Evolutionary conservation across 805 yeast species (phyloP), one percentile per base, ranked within the genome.

Genomic region (Nakazawaea laoshanensis): DNA sequence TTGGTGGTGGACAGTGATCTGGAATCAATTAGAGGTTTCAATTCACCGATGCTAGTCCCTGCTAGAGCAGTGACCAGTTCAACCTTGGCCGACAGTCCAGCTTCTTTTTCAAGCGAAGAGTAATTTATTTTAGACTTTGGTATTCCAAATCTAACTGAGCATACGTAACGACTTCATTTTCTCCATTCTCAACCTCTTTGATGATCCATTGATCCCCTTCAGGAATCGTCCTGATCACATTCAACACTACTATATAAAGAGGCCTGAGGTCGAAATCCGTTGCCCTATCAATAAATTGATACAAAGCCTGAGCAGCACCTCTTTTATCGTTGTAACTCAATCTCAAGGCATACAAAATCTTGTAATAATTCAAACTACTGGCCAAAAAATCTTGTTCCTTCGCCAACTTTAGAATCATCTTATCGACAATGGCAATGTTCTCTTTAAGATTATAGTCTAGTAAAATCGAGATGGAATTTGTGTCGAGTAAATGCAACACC

Each of bases 321-420:
- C 80, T 55, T 35, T 49, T 63, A 47, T 75, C 69, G 4, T 70
- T 74, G 22, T 63, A 62, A 31, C 58, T 59, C 23, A 67, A 46
- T 38, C 77, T 57, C 61, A 76, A 65, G 0, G 75, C 50, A 42
- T 70, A 72, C 29, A 70, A 53, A 12, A 73, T 59, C 40, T 72
- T 61, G 53, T 65, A 71, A 43, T 66, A 61, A 30, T 62, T 65
- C 21, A 69, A 45, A 2, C 35, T 31, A 18, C 28, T 30, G 20
- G 19, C 28, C 17, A 31, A 11, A 17, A 31, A 31, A 18, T 30
- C 35, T 24, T 36, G 35, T 19, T 27, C 19, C 6, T 17, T 17
- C 2, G 39, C 35, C 12, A 36, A 24, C 9, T 27, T 18, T 15
- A 19, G 18, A 7, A 36, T 22, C 9, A 36, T 36, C 17, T 33